Evolutionary conservation across 352 stramenopile genomes (phyloP), one percentile per base, ranked within the genome.

Genomic region (Phytopythium oedochilum): DNA sequence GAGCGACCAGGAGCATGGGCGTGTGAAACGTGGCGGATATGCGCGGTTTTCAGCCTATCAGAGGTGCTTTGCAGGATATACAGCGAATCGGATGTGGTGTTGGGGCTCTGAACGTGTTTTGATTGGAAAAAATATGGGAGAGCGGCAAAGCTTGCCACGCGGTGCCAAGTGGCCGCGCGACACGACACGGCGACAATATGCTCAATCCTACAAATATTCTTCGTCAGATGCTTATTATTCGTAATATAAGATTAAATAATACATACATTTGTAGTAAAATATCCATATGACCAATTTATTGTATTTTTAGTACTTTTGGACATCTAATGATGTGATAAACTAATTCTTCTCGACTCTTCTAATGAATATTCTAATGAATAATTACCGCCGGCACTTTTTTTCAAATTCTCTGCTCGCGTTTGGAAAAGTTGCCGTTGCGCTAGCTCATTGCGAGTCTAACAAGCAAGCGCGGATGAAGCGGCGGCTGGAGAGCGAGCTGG

Each of bases 401-500:
- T 36, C 20, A 28, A 55, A 55, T 10, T 23, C n/a, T 25, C 36
- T 43, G 36, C 17, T 23, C 18, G 12, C 8, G 12, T 23, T 42
- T 23, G 14, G 53, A 38, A 39, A 63, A 45, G 25, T 66, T 39
- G 60, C 61, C 54, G 40, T 48, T 53, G 39, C 15, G 25, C 25
- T 23, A 23, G 6, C 8, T 25, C 22, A 23, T 48, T 25, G 5
- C 5, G 14, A 32, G 23, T 48, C 12, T n/a, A n/a, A n/a, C 29
- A 29, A 14, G n/a, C 20, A 31, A 40, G 15, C 8, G 18, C 43
- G 9, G 22, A 84, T 84, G 74, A 83, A 85, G 63, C 64, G 74
- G 1, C 52, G 66, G 34, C 50, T 85, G 5, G 47, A 53, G 29
- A 53, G 59, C 34, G 61, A 73, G 12, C 48, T 22, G 12, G 55